Base-by-base conservation (phyloP, 73 alveolate species). In the Paramecium octaurelia region DNA sequence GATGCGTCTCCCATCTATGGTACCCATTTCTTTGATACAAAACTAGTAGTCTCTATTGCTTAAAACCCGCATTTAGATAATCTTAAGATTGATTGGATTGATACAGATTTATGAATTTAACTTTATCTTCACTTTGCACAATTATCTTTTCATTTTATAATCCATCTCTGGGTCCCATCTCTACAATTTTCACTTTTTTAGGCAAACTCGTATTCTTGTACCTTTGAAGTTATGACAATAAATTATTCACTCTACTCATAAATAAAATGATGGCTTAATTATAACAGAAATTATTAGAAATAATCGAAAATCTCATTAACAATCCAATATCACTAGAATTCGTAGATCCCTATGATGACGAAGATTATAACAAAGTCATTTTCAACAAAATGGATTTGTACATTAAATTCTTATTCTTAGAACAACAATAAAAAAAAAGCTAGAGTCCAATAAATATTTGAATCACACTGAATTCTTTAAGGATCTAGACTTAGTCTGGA, bases 121-220 rank as follows among this genome's bases (percentile, higher is more conserved):
- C 92, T 88, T 97, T 97, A 24, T 86, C 77, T 11, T 89, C 96
- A 31, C 98, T 93, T 0, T 96, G 93, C 31, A 97, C 97, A n/a
- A 92, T 83, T 14, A 76, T 73, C 86, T 95, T 96, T 93, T 96
- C 99, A 93, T 96, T 97, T 86, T 97, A 94, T 9, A 97, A 95
- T 58, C 99, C 99, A 86, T 97, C 99, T 92, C 99, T 93, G 8
- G 99, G 98, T 46, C 98, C 97, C 83, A 97, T 97, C 58, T 97
- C 99, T 20, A 96, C 98, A 35, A 97, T 90, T 88, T 93, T 93
- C 27, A 96, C 98, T 14, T 14, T 48, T 43, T 59, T 75, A 1
- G 99, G 99, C 21, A 93, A 31, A 8, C 76, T 89, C 7, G 42
- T 34, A 44, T 89, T 89, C 29, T 89, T 70, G 57, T 31, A 31